These are phyloP conservation scores for Tubosaeta sp. DNA, from an alignment of 768 basidiomycete genomes.

Conservation along the genomic window DNA sequence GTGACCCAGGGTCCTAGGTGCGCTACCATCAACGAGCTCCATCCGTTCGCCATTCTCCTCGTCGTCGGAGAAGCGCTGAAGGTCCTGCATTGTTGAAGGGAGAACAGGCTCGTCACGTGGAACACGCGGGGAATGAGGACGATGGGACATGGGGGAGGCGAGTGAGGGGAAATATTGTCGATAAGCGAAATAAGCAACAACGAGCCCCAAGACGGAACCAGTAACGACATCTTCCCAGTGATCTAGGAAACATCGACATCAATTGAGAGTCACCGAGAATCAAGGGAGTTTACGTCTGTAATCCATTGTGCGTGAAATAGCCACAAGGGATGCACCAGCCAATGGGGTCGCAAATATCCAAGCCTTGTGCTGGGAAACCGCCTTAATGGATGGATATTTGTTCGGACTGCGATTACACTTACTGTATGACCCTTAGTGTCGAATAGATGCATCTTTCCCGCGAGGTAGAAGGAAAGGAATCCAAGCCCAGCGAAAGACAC, in stretches of 20 bases:
- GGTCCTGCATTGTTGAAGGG: conserved; percentile 32
- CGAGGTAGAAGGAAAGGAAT: conserved; percentile 82
- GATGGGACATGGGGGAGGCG: conserved; percentile 55
- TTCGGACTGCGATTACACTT: conserved; percentile 16
- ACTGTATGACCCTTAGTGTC: conserved; percentile 74
- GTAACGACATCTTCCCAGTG: conserved; percentile 91
- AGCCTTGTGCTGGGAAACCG: conserved; percentile 53
- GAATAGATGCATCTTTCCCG: conserved; percentile 90
- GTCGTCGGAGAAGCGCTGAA: conserved; percentile 10
- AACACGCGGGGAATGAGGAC: conserved; percentile 69
- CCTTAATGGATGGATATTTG: background rate
- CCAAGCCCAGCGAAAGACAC: conserved; percentile 93
- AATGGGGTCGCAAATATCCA: conserved; percentile 83
- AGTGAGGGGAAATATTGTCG: conserved; percentile 82
- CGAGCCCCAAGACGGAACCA: conserved; percentile 70
- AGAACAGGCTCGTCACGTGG: conserved; percentile 40
- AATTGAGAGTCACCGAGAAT: conserved; percentile 6
- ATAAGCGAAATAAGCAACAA: conserved; percentile 71
- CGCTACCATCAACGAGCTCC: conserved; percentile 21
- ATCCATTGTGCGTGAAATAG: conserved; percentile 89
- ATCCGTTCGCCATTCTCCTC: conserved; percentile 20
- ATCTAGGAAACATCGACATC: conserved; percentile 40
- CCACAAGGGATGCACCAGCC: conserved; percentile 70
- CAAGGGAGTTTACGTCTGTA: conserved; percentile 56
- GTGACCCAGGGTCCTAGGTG: conserved; percentile 6